phyloP scores from a whole-genome alignment of 2,329 filamentous ascomycete genomes.

The Knufia fluminis region DNA sequence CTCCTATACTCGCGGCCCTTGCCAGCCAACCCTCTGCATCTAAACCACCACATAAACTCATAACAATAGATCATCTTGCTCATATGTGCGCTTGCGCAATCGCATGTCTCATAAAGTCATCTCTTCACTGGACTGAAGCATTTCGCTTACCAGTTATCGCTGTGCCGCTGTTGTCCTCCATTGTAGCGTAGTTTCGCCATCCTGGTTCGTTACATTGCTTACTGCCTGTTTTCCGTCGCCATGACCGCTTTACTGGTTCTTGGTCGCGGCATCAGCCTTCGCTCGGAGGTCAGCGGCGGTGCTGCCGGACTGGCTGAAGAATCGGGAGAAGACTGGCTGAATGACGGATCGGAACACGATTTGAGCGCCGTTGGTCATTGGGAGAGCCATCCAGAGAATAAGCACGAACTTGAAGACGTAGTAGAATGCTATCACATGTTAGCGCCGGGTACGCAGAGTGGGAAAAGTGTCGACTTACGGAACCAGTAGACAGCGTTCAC shows the following conservation, averaged over 20 bases:
- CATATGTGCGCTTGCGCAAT: not conserved
- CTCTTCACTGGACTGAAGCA: not conserved
- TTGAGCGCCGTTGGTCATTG: conserved; percentile 92
- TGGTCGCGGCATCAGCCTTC: conserved; percentile 65
- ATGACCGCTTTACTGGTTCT: conserved; percentile 44
- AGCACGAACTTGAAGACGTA: conserved; percentile 99
- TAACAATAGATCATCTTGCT: not conserved
- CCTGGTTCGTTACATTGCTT: not conserved
- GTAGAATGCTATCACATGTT: conserved; percentile 63
- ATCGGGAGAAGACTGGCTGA: conserved; percentile 80
- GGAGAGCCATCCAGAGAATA: conserved; percentile 94
- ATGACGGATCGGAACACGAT: conserved; percentile 95
- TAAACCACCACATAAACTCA: not conserved
- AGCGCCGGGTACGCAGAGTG: conserved; percentile 14
- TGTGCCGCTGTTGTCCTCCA: not conserved
- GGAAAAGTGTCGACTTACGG: conserved; percentile 33
- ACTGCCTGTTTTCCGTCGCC: not conserved
- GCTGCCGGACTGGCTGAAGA: conserved; percentile 65
- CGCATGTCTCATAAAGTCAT: not conserved
- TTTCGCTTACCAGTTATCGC: not conserved
- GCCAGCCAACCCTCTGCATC: not conserved
- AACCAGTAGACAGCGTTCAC: conserved; percentile 63
- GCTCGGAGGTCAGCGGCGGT: conserved; percentile 81
- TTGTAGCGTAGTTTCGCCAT: not conserved
- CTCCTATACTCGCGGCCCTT: too few relatives aligned